Base-by-base conservation (phyloP, 352 stramenopile species). In the Globisporangium barbulae region DNA sequence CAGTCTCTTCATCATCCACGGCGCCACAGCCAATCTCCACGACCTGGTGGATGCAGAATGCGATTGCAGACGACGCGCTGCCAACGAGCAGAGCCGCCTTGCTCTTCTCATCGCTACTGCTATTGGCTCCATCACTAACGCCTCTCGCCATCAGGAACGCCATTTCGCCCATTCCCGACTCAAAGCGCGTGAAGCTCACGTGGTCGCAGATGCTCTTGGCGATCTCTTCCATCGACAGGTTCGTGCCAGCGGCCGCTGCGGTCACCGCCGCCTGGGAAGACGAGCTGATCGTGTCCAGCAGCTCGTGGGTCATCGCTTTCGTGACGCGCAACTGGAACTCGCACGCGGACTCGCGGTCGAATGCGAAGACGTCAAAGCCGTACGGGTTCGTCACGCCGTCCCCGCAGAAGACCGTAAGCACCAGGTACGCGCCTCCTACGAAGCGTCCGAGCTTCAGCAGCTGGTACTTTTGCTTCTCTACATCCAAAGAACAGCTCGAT, bases 161-260 rank as follows among this genome's bases (percentile, higher is more conserved):
- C 54, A 88, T 74, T 53, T 89, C 78, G 19, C 80, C 73, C 42
- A 61, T 49, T 21, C 70, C 68, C 5, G 53, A 19, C 13, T 76
- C 80, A 13, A 88, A 65, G 1, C 58, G 48, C 3, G 78, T 70
- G 33, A 86, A 88, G 10, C 75, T 73, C 1, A 91, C 67, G 50
- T 88, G 76, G 17, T 89, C 78, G 49, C 78, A 89, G 30, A 91
- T 85, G 21, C 63, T 80, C 8, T 61, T 68, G 8, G 82, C 82
- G 47, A 91, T 91, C 9, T 86, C 61, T 45, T 85, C 78, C 82
- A 90, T 89, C 12, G 78, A 89, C 52, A 88, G 60, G 41, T 91
- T 91, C 8, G 80, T 91, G 0, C 80, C 82, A 0, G 82, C 82
- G 0, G 82, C 79, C 2, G 76, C 82, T n/a, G 78, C 82, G 3